Conservation (phyloP, 2,329 filamentous ascomycete species). For the Cercospora berteroae region DNA sequence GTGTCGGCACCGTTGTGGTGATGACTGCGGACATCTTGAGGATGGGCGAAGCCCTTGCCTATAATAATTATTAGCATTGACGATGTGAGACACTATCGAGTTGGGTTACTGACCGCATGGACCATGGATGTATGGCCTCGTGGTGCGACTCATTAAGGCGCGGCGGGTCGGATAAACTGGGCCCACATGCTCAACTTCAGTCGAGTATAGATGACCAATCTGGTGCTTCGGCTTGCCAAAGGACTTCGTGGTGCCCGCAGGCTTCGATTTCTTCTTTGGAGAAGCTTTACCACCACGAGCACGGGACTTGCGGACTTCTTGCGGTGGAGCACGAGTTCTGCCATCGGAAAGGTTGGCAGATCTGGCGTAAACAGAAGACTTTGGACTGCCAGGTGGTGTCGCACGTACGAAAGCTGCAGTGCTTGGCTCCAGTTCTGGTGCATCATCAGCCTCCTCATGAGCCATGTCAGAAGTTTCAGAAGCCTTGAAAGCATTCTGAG, state of each 20-base stretch:
- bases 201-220: background rate
- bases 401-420: background rate
- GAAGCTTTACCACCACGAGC: background rate
- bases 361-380: background rate
- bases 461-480: background rate
- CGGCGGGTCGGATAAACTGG: constrained; percentile 27
- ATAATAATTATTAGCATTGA: background rate
- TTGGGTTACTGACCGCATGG: constrained; percentile 20
- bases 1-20: constrained; percentile 16
- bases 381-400: background rate
- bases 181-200: constrained; percentile 22
- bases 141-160: constrained; percentile 23
- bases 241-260: background rate
- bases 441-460: background rate
- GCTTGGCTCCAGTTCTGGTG: background rate
- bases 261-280: background rate
- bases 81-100: background rate
- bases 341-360: background rate
- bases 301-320: background rate
- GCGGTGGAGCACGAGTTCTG: background rate
- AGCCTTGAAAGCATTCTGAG: constrained; percentile 21
- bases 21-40: constrained; percentile 29
- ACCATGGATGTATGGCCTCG: constrained; percentile 31
- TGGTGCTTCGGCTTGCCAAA: constrained; percentile 3
- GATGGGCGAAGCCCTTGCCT: constrained; percentile 24